Percentiles rank a stretch among this genome's conserved stretches.
phyloP scores from a whole-genome alignment of 371 early-diverging fungal species.

The Apophysomyces trapeziformis region DNA sequence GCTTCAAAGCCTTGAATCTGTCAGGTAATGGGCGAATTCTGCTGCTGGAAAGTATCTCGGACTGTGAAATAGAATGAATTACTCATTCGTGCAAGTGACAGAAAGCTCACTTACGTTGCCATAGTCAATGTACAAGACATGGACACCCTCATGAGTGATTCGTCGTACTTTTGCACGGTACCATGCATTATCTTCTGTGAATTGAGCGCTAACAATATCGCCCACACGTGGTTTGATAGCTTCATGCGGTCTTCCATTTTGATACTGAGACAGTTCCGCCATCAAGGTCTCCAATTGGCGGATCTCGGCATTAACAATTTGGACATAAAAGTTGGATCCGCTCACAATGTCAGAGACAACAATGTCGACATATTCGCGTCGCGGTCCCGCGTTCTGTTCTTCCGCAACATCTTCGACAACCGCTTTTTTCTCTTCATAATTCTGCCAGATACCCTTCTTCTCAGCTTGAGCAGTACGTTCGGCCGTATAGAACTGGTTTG shows the following conservation, averaged over 20 bases:
- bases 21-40: slow-evolving; percentile 70
- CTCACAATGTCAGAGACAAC: slow-evolving; percentile 84
- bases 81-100: not conserved
- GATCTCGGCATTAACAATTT: slow-evolving; percentile 71
- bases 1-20: slow-evolving; percentile 66
- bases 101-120: slow-evolving; percentile 72
- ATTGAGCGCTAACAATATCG: slow-evolving; percentile 82
- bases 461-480: slow-evolving; percentile 77
- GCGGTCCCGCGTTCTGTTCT: slow-evolving; percentile 39
- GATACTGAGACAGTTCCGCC: slow-evolving; percentile 75
- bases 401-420: slow-evolving; percentile 35
- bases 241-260: slow-evolving; percentile 51
- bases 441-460: slow-evolving; percentile 61
- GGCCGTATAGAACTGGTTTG: slow-evolving; percentile 74
- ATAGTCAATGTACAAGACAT: slow-evolving; percentile 89
- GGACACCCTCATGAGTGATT: slow-evolving; percentile 65
- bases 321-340: slow-evolving; percentile 77
- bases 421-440: slow-evolving; percentile 42
- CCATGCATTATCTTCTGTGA: slow-evolving; percentile 89
- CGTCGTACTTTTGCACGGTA: slow-evolving; percentile 87
- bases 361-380: slow-evolving; percentile 79
- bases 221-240: slow-evolving; percentile 67
- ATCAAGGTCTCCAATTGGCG: slow-evolving; percentile 81
- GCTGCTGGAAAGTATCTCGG: slow-evolving; percentile 63
- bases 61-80: slow-evolving; percentile 25